Conservation (phyloP, 371 early-diverging fungal genomes). For the Mortierella sp. region DNA sequence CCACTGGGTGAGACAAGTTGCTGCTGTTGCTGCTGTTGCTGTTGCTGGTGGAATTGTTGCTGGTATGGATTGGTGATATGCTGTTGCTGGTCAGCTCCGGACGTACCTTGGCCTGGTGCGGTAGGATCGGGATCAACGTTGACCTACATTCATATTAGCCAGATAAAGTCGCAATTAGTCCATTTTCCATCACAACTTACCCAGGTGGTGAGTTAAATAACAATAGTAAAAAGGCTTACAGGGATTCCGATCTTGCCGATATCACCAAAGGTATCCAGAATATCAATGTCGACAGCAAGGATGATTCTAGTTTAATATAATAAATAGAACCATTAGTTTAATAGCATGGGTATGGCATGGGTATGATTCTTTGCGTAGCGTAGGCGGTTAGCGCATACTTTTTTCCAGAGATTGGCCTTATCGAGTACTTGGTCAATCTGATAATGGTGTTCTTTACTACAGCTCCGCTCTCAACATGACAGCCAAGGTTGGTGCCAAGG, state of each 20-base stretch:
- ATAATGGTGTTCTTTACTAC: slow-evolving; percentile 68
- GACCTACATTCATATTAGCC: slow-evolving; percentile 11
- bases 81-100: slow-evolving; percentile 24
- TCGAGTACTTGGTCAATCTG: slow-evolving; percentile 61
- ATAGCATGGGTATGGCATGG: not conserved
- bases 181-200: not conserved
- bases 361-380: not conserved
- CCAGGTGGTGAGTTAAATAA: not conserved
- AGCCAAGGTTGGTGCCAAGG: slow-evolving; percentile 71
- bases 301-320: slow-evolving; percentile 16
- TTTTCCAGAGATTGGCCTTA: slow-evolving; percentile 71
- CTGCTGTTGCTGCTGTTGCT: slow-evolving; percentile 55
- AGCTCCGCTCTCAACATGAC: slow-evolving; percentile 59
- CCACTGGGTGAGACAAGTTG: slow-evolving; percentile 45
- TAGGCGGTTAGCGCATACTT: slow-evolving; percentile 42
- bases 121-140: slow-evolving; percentile 35
- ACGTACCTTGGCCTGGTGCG: not conserved
- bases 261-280: slow-evolving; percentile 54
- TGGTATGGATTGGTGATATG: slow-evolving; percentile 17
- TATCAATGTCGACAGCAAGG: slow-evolving; percentile 54
- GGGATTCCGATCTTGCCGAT: slow-evolving; percentile 62
- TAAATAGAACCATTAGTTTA: not conserved
- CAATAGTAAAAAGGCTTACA: slow-evolving; percentile 6
- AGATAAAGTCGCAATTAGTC: not conserved
- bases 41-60: slow-evolving; percentile 60